Conservation (phyloP, 352 stramenopile species). For the Phytophthora tubulina region DNA sequence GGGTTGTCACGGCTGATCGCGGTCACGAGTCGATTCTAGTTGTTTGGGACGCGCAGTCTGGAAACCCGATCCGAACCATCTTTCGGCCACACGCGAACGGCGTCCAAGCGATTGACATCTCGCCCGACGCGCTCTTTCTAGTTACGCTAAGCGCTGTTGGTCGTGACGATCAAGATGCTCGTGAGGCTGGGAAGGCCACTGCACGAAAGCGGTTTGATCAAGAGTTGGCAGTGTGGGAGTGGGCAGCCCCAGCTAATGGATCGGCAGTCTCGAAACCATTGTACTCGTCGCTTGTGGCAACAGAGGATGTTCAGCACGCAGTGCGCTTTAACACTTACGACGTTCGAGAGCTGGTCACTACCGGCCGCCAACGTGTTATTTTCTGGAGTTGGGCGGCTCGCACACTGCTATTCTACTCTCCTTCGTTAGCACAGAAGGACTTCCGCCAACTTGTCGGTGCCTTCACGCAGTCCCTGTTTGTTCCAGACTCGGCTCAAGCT, state of each 20-base stretch:
- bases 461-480: constrained; percentile 90
- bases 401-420: constrained; percentile 85
- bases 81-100: constrained; percentile 85
- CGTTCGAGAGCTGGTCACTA: constrained; percentile 91
- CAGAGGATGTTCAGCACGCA: constrained; percentile 75
- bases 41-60: constrained; percentile 89
- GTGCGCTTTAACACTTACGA: constrained; percentile 94
- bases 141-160: constrained; percentile 80
- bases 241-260: constrained; percentile 61
- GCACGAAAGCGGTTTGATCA: constrained; percentile 57
- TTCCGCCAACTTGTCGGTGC: constrained; percentile 83
- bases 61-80: constrained; percentile 92
- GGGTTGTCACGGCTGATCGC: constrained; percentile 92
- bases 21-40: constrained; percentile 92
- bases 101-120: constrained; percentile 91
- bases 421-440: constrained; percentile 84
- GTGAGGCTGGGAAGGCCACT: constrained; percentile 16
- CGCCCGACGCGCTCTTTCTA: constrained; percentile 89
- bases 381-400: constrained; percentile 92
- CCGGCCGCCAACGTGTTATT: constrained; percentile 83
- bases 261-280: constrained; percentile 46
- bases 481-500: constrained; percentile 85
- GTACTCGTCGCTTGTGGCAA: constrained; percentile 76
- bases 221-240: constrained; percentile 91
- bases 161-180: constrained; percentile 14